Conservation (phyloP, 805 yeast species). For the Ogataea populi-albae region DNA sequence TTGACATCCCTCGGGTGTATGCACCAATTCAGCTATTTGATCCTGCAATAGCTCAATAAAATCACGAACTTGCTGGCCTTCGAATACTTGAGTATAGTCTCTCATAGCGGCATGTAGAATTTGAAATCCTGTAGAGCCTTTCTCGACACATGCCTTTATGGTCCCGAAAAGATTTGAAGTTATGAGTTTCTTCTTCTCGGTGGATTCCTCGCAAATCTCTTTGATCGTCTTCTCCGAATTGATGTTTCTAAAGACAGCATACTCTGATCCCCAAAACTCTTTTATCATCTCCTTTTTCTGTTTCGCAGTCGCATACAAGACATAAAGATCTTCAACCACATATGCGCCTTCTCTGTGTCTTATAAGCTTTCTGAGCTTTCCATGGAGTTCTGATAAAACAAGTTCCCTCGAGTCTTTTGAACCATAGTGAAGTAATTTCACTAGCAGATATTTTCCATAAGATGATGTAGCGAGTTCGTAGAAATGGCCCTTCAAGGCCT, state of each 20-base stretch:
- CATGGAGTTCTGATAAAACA: constrained; percentile 83
- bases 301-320: constrained; percentile 76
- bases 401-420: constrained; percentile 72
- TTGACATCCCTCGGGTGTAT: constrained; percentile 90
- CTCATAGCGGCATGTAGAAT: constrained; percentile 94
- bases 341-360: constrained; percentile 98
- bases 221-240: constrained; percentile 61
- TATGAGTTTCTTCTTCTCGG: constrained; percentile 76
- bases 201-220: constrained; percentile 62
- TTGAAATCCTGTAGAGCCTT: constrained; percentile 95
- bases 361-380: constrained; percentile 86
- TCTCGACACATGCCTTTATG: constrained; percentile 85
- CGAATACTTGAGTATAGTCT: constrained; percentile 75
- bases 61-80: constrained; percentile 68
- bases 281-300: constrained; percentile 89
- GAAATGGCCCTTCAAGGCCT: constrained; percentile 68
- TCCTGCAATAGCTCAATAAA: constrained; percentile 80
- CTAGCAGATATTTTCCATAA: constrained; percentile 88
- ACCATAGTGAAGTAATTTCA: constrained; percentile 90
- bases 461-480: constrained; percentile 85
- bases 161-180: constrained; percentile 76
- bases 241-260: constrained; percentile 81
- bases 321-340: constrained; percentile 89
- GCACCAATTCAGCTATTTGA: constrained; percentile 91
- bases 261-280: constrained; percentile 96